Percentiles rank a stretch among this genome's conserved stretches.
Evolutionary conservation across 2,329 filamentous ascomycete genomes (phyloP).

Genomic region (Cytospora schulzeri): DNA sequence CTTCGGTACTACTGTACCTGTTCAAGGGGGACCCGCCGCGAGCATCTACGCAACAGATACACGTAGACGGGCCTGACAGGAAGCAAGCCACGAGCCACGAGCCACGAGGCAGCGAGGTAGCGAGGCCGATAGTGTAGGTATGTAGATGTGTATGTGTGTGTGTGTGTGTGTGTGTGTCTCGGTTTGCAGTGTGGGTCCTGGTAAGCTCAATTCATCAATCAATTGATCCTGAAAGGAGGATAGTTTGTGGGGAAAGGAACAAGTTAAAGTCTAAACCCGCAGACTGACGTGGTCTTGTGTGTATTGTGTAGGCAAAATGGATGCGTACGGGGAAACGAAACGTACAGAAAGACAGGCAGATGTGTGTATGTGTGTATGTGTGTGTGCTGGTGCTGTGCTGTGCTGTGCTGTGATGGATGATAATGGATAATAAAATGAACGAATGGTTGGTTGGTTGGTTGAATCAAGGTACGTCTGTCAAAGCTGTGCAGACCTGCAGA

Average conservation of each 20-base stretch:
- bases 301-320: too few relatives aligned
- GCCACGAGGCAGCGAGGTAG: neutral
- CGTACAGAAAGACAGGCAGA: too few relatives aligned
- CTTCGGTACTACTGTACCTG: neutral
- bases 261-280: neutral
- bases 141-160: too few relatives aligned
- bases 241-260: neutral
- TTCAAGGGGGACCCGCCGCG: neutral
- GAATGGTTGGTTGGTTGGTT: too few relatives aligned
- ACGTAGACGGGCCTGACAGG: neutral
- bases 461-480: neutral
- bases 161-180: neutral
- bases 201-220: too few relatives aligned
- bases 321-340: too few relatives aligned
- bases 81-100: neutral
- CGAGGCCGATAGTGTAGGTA: neutral
- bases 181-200: neutral
- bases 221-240: neutral
- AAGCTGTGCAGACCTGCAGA: neutral
- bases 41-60: neutral
- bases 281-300: neutral
- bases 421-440: neutral
- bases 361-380: too few relatives aligned
- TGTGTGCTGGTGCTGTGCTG: neutral
- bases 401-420: neutral